A percentile compares a stretch with the other conserved stretches of the same genome.
phyloP scores from a whole-genome alignment of 495 filamentous ascomycete species.

The Copromyces sp. region DNA sequence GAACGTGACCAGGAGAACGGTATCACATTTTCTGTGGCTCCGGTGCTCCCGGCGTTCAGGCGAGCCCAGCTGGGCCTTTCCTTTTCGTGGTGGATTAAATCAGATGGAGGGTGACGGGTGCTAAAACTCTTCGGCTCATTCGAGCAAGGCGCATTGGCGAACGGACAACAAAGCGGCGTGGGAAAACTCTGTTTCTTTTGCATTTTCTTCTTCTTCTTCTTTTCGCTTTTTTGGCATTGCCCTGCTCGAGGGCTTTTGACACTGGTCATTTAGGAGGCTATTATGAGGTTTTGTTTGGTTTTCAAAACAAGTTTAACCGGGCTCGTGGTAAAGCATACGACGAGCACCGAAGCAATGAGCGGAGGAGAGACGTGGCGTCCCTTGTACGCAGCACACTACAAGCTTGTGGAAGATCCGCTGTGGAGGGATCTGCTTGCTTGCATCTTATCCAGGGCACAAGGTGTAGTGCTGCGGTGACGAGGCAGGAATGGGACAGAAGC shows the following conservation, averaged over 20 bases:
- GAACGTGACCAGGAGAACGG: neutral
- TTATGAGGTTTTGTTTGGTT: neutral
- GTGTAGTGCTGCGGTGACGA: neutral
- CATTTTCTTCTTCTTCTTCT: neutral
- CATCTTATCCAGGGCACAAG: neutral
- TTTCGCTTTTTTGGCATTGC: neutral
- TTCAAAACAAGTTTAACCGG: neutral
- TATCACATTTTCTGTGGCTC: neutral
- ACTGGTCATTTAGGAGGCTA: neutral
- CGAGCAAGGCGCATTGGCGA: neutral
- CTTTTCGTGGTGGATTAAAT: neutral
- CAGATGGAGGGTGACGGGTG: neutral
- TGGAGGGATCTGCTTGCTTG: neutral
- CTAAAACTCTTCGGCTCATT: neutral
- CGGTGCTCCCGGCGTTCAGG: neutral
- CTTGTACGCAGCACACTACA: neutral
- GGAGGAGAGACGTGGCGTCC: neutral
- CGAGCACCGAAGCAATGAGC: neutral
- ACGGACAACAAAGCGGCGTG: neutral
- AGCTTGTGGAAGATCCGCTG: neutral
- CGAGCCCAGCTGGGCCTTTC: neutral
- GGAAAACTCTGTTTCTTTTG: neutral
- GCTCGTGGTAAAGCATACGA: neutral
- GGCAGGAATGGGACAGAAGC: neutral
- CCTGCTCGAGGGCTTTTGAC: neutral